Conservation (phyloP, 1,139 yeast genomes). For the Pichia sp. region DNA sequence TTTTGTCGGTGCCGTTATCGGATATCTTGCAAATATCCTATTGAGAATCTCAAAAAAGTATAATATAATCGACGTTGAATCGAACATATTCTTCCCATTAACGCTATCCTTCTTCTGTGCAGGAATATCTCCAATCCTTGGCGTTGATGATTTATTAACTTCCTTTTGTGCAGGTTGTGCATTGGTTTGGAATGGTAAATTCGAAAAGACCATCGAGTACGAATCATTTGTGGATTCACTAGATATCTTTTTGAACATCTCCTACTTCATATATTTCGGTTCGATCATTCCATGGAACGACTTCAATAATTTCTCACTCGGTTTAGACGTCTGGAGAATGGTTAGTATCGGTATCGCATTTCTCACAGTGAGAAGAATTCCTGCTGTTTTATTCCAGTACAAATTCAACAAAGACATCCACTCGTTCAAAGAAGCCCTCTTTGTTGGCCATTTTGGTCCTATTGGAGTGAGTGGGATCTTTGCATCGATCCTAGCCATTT, state of each 20-base stretch:
- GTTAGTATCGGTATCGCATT: conserved; percentile 75
- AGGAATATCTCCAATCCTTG: conserved; percentile 88
- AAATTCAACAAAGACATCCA: conserved; percentile 85
- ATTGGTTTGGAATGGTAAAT: conserved; percentile 96
- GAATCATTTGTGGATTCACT: conserved; percentile 90
- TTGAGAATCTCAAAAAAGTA: conserved; percentile 60
- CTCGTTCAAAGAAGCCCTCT: conserved; percentile 91
- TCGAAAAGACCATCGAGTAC: conserved; percentile 63
- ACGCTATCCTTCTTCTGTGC: conserved; percentile 84
- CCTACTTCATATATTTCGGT: conserved; percentile 90
- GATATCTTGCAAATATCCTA: conserved; percentile 41
- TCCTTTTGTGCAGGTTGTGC: conserved; percentile 96
- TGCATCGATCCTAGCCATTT: conserved; percentile 80
- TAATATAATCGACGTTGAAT: conserved; percentile 83
- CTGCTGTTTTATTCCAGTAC: conserved; percentile 75
- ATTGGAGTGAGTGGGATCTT: conserved; percentile 97
- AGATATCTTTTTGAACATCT: conserved; percentile 75
- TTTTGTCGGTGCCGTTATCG: conserved; percentile 71
- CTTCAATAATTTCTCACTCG: conserved; percentile 63
- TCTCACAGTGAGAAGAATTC: conserved; percentile 77
- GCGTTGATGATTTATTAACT: conserved; percentile 88
- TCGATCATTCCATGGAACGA: conserved; percentile 91
- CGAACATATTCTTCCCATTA: conserved; percentile 85
- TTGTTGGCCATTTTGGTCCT: conserved; percentile 98
- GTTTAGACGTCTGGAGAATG: conserved; percentile 80